Base-by-base conservation (phyloP, 2,329 filamentous ascomycete genomes). In the Arachnopeziza araneosa region DNA sequence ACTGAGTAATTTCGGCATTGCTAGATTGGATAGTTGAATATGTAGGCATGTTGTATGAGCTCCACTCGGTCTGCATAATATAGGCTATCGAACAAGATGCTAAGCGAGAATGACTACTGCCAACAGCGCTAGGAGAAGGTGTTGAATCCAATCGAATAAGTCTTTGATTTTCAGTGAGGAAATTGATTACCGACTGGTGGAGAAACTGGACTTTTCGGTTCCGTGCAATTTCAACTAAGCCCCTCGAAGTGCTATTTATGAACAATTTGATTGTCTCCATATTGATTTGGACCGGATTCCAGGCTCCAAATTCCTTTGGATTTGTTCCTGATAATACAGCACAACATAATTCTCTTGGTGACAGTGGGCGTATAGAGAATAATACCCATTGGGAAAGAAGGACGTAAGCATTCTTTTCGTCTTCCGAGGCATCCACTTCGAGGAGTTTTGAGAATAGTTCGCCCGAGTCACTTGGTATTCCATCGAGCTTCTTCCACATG, bases 351-450 rank as follows among this genome's bases (percentile, higher is more conserved):
- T 85, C 76, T 1, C 73, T 62, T 0, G 70, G 76, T 0, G 50
- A 71, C 0, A 85, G 58, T 0, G 82, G 78, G 0, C 69, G 61
- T 2, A 68, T 71, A 0, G 82, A 73, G 30, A 75, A 84, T 0
- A 85, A 69, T 0, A 86, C 70, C 79, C 79, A 85, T 12, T 79
- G 75, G 0, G 85, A 23, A 75, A 82, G 0, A 80, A 67, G 0
- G 74, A 58, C 0, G 83, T 2, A 6, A 14, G n/a, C 19, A 12
- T 14, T 56, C 60, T 53, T 57, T 32, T 75, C 1, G 86, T 50
- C 49, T 50, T 50, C 50, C 3, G 50, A 22, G 17, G 9, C 19
- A 3, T 52, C 50, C 6, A 2, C 22, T n/a, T 22, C 50, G 2
- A 52, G 58, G 0, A 86, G 80, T 17, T 81, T 71, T 2, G 71